Evolutionary conservation across 2,329 filamentous ascomycete species (phyloP).

Genomic region (Pestalotiopsis sp.): DNA sequence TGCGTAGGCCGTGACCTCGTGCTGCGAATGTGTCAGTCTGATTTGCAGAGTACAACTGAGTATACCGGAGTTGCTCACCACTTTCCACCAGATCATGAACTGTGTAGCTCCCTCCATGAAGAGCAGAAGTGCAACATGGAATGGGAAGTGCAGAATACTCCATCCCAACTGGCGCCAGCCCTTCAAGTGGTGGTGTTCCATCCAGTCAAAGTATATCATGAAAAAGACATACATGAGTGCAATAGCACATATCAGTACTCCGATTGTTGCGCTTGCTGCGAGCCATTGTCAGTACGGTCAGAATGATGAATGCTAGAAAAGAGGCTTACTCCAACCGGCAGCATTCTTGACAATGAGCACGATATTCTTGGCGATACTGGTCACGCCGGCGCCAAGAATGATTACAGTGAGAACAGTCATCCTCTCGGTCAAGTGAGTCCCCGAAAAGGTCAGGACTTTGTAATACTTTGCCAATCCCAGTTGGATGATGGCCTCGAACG

Average conservation of each 20-base stretch:
- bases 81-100: slow-evolving; percentile 49
- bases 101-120: slow-evolving; percentile 64
- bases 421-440: slow-evolving; percentile 65
- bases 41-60: not conserved
- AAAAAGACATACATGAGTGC: slow-evolving; percentile 45
- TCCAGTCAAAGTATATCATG: slow-evolving; percentile 59
- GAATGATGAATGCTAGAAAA: not conserved
- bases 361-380: slow-evolving; percentile 53
- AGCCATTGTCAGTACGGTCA: not conserved
- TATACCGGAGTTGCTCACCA: slow-evolving; percentile 16
- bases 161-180: slow-evolving; percentile 59
- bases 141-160: slow-evolving; percentile 61
- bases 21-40: not conserved
- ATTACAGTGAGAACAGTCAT: slow-evolving; percentile 68
- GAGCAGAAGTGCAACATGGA: slow-evolving; percentile 64
- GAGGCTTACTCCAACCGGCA: slow-evolving; percentile 39
- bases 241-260: slow-evolving; percentile 39
- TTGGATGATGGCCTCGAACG: slow-evolving; percentile 52
- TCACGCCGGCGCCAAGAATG: slow-evolving; percentile 67
- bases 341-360: slow-evolving; percentile 46
- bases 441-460: slow-evolving; percentile 60
- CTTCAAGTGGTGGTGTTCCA: slow-evolving; percentile 60
- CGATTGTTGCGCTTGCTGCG: slow-evolving; percentile 38
- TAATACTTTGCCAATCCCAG: slow-evolving; percentile 56
- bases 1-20: slow-evolving; percentile 21